Conservation (phyloP, 225 moss, liverwort and hornwort species). For the Climacium dendroides region DNA sequence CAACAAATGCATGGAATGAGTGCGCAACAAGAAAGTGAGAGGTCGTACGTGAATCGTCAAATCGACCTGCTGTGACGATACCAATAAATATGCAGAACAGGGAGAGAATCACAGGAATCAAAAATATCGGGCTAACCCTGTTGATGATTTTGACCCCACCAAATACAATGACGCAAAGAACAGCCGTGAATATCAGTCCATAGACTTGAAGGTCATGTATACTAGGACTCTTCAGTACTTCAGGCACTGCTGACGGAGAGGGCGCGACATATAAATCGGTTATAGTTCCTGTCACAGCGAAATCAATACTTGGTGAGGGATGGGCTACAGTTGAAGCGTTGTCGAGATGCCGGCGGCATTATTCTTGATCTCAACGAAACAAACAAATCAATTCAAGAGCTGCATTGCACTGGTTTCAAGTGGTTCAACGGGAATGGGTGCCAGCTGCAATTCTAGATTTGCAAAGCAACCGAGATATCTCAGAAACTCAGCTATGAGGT, state of each 20-base stretch:
- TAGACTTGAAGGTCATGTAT: constrained; percentile 94
- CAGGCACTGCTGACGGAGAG: constrained; percentile 58
- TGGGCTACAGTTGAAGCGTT: neutral
- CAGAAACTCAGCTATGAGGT: neutral
- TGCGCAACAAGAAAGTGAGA: neutral
- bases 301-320: neutral
- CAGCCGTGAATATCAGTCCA: constrained; percentile 74
- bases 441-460: neutral
- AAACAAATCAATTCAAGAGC: neutral
- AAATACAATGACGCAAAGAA: constrained; percentile 82
- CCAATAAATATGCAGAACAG: constrained; percentile 86
- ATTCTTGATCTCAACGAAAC: neutral
- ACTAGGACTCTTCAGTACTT: constrained; percentile 66
- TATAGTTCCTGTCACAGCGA: constrained; percentile 48
- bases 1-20: neutral
- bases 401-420: neutral
- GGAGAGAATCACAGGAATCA: constrained; percentile 79
- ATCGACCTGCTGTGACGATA: constrained; percentile 71
- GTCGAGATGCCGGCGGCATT: neutral
- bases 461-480: neutral
- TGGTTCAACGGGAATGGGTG: neutral
- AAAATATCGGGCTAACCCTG: constrained; percentile 81
- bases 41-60: constrained; percentile 45
- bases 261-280: constrained; percentile 58
- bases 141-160: constrained; percentile 94